A percentile compares a stretch with the other conserved stretches of the same genome.
Conservation (phyloP, 257 asterid genomes). For the Plantago elongata region DNA sequence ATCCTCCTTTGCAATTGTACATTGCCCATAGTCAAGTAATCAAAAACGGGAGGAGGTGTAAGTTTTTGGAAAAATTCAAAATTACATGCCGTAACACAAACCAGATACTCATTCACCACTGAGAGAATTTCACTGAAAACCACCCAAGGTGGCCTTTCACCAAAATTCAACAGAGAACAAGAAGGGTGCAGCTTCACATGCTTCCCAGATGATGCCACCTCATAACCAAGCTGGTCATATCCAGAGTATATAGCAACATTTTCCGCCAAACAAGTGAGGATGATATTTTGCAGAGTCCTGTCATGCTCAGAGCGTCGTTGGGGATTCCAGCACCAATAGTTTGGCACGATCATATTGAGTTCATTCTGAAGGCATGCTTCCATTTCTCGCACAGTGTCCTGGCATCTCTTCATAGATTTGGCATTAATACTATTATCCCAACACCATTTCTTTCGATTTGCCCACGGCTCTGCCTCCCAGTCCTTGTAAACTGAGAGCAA, state of each 20-base stretch:
- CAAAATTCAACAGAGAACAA: conserved; percentile 67
- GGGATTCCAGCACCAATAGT: conserved; percentile 81
- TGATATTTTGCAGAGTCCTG: conserved; percentile 43
- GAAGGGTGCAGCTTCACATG: conserved; percentile 84
- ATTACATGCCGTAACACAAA: conserved; percentile 73
- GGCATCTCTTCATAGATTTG: conserved; percentile 85
- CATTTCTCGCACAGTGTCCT: conserved; percentile 69
- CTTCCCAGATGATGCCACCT: conserved; percentile 70
- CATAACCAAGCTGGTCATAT: conserved; percentile 85
- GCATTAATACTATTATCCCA: conserved; percentile 96
- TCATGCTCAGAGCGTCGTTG: conserved; percentile 43
- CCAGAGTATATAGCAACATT: conserved; percentile 95
- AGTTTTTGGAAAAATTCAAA: conserved; percentile 44
- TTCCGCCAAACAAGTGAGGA: conserved; percentile 73
- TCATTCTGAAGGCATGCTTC: conserved; percentile 71
- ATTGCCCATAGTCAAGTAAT: conserved; percentile 53
- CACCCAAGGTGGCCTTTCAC: conserved; percentile 77
- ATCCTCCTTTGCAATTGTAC: conserved; percentile 52
- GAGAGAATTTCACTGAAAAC: conserved; percentile 79
- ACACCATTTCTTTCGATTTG: conserved; percentile 66
- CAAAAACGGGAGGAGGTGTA: conserved; percentile 55
- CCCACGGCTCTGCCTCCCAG: conserved; percentile 63
- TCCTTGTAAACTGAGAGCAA: conserved; percentile 82
- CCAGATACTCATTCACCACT: conserved; percentile 55
- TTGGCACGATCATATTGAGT: conserved; percentile 54